Conservation (phyloP, 768 basidiomycete species). For the Mycena galopus region DNA sequence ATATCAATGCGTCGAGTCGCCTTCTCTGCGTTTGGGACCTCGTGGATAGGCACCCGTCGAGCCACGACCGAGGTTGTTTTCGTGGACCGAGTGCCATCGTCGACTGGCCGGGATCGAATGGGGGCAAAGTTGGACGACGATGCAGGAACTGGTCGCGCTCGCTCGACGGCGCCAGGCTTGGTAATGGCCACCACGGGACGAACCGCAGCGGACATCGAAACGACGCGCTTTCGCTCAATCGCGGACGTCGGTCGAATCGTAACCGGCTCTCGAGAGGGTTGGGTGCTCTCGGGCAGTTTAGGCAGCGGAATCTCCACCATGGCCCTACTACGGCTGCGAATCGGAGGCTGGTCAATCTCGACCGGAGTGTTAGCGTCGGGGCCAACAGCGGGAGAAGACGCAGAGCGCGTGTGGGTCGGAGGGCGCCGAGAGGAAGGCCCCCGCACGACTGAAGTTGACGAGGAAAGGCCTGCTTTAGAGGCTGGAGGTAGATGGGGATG, state of each 20-base stretch:
- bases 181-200: conserved; percentile 12
- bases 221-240: conserved; percentile 28
- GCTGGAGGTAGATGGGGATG: conserved; percentile 12
- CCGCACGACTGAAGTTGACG: conserved; percentile 31
- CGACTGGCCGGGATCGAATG: conserved; percentile 12
- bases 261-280: conserved; percentile 14
- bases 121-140: conserved; percentile 12
- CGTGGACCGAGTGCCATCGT: not conserved
- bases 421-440: conserved; percentile 26
- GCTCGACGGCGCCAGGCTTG: conserved; percentile 15
- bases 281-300: conserved; percentile 4
- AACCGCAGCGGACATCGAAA: conserved; percentile 34
- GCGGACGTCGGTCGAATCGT: not conserved
- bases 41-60: conserved; percentile 24
- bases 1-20: conserved; percentile 26
- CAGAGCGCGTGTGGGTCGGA: conserved; percentile 33
- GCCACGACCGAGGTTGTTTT: conserved; percentile 18
- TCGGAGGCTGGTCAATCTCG: not conserved
- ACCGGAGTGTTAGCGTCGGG: conserved; percentile 1
- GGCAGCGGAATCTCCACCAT: conserved; percentile 22
- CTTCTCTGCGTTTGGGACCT: conserved; percentile 27
- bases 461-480: conserved; percentile 29
- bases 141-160: conserved; percentile 12
- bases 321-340: conserved; percentile 10
- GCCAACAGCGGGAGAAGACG: conserved; percentile 31